These are phyloP conservation scores for Diaporthe vaccinii DNA, from an alignment of 2,329 filamentous ascomycete genomes.

Conservation along the genomic window DNA sequence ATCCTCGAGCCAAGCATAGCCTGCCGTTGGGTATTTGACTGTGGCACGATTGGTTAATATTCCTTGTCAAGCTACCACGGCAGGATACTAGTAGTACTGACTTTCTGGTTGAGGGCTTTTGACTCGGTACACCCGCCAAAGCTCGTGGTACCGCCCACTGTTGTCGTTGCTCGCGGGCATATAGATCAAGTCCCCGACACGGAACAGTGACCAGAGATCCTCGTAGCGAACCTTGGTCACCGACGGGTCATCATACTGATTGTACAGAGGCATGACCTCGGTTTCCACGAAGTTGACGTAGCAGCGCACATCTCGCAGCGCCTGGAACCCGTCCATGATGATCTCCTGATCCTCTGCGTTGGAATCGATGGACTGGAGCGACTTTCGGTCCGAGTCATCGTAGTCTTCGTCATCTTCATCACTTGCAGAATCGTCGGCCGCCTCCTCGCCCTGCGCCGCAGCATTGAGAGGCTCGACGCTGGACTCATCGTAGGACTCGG, in stretches of 20 bases:
- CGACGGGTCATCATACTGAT: not conserved
- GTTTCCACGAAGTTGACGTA: constrained; percentile 29
- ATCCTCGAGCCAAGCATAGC: constrained; percentile 16
- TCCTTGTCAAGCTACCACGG: not conserved
- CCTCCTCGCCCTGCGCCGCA: not conserved
- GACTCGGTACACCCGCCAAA: constrained; percentile 23
- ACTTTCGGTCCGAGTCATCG: constrained; percentile 20
- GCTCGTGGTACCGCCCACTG: constrained; percentile 31
- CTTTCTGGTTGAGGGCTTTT: constrained; percentile 25
- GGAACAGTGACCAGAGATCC: constrained; percentile 37
- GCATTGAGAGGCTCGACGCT: not conserved
- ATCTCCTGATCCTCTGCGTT: constrained; percentile 23
- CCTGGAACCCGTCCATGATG: constrained; percentile 19
- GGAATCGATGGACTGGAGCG: constrained; percentile 9
- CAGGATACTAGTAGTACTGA: not conserved
- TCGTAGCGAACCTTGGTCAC: constrained; percentile 28
- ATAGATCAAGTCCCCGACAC: constrained; percentile 35
- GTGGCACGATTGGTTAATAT: not conserved
- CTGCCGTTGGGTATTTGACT: constrained; percentile 21
- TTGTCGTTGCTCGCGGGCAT: constrained; percentile 29
- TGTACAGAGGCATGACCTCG: constrained; percentile 31
- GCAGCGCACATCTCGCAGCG: constrained; percentile 31
- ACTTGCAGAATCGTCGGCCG: not conserved
- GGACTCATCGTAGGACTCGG: not conserved
- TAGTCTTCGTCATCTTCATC: constrained; percentile 8